Evolutionary conservation across 2,329 filamentous ascomycete genomes (phyloP).

Genomic region (Anthostomella pinea): DNA sequence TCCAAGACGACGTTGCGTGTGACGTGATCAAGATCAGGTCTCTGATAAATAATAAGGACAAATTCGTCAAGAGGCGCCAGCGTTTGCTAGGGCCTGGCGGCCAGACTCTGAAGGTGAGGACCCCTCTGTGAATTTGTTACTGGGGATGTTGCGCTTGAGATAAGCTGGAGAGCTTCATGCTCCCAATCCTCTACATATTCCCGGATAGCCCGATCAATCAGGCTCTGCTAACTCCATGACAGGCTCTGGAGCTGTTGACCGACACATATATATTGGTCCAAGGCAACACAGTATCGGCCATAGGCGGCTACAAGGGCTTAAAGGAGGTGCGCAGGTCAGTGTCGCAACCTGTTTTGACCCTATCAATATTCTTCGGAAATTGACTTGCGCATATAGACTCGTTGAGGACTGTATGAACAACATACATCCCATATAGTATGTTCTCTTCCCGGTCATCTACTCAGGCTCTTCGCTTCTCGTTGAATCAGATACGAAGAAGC

Average conservation of each 20-base stretch:
- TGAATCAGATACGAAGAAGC: not conserved
- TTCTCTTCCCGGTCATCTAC: too few relatives aligned
- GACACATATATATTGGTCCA: slow-evolving; percentile 92
- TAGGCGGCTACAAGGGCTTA: slow-evolving; percentile 89
- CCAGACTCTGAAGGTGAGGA: slow-evolving; percentile 87
- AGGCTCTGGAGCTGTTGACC: slow-evolving; percentile 78
- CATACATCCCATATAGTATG: slow-evolving; percentile 97
- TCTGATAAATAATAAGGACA: slow-evolving; percentile 87
- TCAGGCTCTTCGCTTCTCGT: too few relatives aligned
- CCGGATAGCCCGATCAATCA: slow-evolving; percentile 67
- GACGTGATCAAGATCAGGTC: slow-evolving; percentile 96
- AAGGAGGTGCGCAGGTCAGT: slow-evolving; percentile 90
- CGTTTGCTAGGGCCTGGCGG: slow-evolving; percentile 88
- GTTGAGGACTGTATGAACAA: slow-evolving; percentile 97
- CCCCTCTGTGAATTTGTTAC: too few relatives aligned
- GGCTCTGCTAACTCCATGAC: not conserved
- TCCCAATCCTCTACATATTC: too few relatives aligned
- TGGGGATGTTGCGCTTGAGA: too few relatives aligned
- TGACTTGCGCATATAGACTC: too few relatives aligned
- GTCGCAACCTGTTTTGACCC: too few relatives aligned
- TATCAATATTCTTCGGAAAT: too few relatives aligned
- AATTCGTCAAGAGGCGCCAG: slow-evolving; percentile 92
- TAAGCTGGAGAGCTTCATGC: too few relatives aligned
- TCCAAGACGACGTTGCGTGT: slow-evolving; percentile 87
- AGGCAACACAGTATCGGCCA: slow-evolving; percentile 88